Evolutionary conservation across 257 asterid genomes (phyloP), one percentile per base, ranked within the genome.

Genomic region (Nemophila menziesii): DNA sequence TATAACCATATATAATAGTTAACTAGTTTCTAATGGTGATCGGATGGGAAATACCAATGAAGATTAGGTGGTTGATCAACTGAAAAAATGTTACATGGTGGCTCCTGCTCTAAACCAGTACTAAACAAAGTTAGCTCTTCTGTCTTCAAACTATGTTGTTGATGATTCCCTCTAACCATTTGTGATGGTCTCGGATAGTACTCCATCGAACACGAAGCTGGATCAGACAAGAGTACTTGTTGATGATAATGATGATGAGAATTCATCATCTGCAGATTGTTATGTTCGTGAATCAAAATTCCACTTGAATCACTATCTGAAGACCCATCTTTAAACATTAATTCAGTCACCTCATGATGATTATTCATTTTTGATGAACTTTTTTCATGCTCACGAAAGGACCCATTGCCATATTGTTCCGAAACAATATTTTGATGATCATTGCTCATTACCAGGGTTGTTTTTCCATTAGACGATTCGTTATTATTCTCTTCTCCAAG

Each of bases 281-380:
- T 29, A 20, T 60, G 65, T 33, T 60, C 68, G n/a, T n/a, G n/a
- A 46, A 59, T 55, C 65, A 64, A 38, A 42, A 52, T 54, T 44
- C 62, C 66, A 49, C 65, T 60, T 19, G 71, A 69, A 38, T 64
- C 76, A 34, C 76, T 69, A 14, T 69, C 76, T 39, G 76, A 64
- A 34, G 57, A 56, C 0, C 71, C 68, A 15, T 63, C 71, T 52
- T 51, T 68, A 14, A 60, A 54, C n/a, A n/a, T n/a, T n/a, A n/a
- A n/a, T 9, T 66, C 73, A 24, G 33, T 19, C 29, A 43, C 16
- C 42, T 45, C 57, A 8, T 52, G 44, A 10, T 4, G 33, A 24
- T 41, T n/a, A n/a, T n/a, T n/a, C n/a, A n/a, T n/a, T n/a, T n/a
- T 53, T 11, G 42, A 15, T 10, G 26, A 46, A 38, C 38, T 27